Evolutionary conservation across 2,329 filamentous ascomycete species (phyloP), one percentile per base, ranked within the genome.

Genomic region (Epicoccum nigrum): DNA sequence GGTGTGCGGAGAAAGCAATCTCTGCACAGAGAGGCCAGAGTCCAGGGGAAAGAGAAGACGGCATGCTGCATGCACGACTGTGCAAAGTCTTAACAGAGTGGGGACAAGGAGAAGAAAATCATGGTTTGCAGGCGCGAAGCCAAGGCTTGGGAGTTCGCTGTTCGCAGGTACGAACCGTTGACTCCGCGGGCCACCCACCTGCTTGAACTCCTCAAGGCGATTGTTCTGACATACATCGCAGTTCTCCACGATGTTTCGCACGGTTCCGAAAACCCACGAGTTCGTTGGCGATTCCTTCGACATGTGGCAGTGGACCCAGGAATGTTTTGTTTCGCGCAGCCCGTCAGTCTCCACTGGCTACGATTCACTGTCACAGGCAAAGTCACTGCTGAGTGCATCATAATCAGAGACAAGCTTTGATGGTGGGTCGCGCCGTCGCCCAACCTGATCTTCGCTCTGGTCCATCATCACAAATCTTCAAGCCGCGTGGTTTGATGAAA

Each of bases 381-480:
- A 25, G 31, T n/a, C 43, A n/a, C n/a, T n/a, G n/a, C n/a, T n/a
- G n/a, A n/a, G n/a, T n/a, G n/a, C 43, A 52, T 43, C 17, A 33
- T 31, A 43, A 39, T 47, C 32, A 47, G 15, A 45, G 16, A 48
- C 45, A 54, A 54, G 51, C 51, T 40, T 54, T 49, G 34, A 35
- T 27, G 28, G 50, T 49, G 51, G 51, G 40, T 39, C 33, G 15
- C 44, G 38, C 38, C 43, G 20, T 44, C 45, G 44, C 33, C 16
- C 44, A 54, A 47, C 33, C 32, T 31, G 34, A 41, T 41, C 34
- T 23, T 19, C 40, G 23, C n/a, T 33, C 21, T 33, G 42, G 23
- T 53, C 44, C 47, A 53, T 53, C 44, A 48, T 43, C 33, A 43
- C 30, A 44, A 37, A 45, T 23, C 30, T 48, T 45, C 40, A 54